Conservation (phyloP, 2,329 filamentous ascomycete genomes). For the Venturia nashicola region DNA sequence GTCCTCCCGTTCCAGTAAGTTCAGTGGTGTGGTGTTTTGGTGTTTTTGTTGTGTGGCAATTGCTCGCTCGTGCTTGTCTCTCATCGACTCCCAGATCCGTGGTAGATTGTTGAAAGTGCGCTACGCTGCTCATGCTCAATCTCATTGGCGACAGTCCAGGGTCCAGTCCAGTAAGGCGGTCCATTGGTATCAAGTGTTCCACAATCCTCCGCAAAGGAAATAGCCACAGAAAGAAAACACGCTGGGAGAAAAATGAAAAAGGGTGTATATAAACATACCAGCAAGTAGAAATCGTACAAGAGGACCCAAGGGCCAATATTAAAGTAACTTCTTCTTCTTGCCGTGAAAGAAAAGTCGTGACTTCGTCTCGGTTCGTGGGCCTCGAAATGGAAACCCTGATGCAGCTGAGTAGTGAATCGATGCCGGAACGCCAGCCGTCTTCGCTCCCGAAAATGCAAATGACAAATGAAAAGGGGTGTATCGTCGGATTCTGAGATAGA, state of each 20-base stretch:
- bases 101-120: neutral
- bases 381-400: neutral
- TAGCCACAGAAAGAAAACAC: neutral
- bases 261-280: neutral
- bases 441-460: constrained; percentile 2
- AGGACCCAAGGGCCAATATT: neutral
- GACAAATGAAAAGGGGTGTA: neutral
- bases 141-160: neutral
- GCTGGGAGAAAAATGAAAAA: neutral
- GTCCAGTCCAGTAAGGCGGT: neutral
- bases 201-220: constrained; percentile 1
- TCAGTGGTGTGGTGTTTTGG: neutral
- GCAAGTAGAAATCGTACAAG: neutral
- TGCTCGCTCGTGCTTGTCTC: neutral
- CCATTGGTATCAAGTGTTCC: neutral
- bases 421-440: neutral
- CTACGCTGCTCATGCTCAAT: neutral
- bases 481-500: neutral
- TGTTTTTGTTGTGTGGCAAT: neutral
- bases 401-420: neutral
- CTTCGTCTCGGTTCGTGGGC: neutral
- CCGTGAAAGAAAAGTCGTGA: constrained; percentile 2
- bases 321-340: constrained; percentile 5
- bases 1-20: neutral
- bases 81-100: neutral